These are phyloP conservation scores for Coelastrella sp. DNA, from an alignment of 139 green algal genomes.

Conservation along the genomic window DNA sequence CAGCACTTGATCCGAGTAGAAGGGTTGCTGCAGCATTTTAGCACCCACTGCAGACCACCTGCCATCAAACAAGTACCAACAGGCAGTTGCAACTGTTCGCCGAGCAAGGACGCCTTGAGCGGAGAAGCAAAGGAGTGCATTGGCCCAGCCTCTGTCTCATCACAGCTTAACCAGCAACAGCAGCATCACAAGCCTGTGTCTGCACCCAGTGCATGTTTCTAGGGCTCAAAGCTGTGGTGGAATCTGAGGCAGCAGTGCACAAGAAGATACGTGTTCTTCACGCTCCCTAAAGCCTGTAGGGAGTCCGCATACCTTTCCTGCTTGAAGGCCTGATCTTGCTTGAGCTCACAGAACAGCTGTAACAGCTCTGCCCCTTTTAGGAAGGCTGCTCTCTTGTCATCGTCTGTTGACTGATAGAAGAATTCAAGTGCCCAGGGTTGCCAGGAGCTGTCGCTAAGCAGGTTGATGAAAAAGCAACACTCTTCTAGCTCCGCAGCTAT, in stretches of 20 bases:
- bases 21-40: conserved; percentile 51
- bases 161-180: not conserved
- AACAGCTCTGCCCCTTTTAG: conserved; percentile 57
- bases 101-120: too few relatives aligned
- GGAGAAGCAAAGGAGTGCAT: too few relatives aligned
- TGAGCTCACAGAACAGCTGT: conserved; percentile 63
- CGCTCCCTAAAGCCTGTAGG: not conserved
- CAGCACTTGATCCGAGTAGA: conserved; percentile 52
- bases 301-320: not conserved
- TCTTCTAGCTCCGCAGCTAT: conserved; percentile 43
- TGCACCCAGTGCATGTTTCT: not conserved
- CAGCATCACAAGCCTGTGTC: not conserved
- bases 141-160: too few relatives aligned
- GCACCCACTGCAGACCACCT: conserved; percentile 48
- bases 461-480: conserved; percentile 55
- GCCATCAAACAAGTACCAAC: not conserved
- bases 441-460: conserved; percentile 60
- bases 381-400: conserved; percentile 24
- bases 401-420: conserved; percentile 55
- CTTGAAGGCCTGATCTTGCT: conserved; percentile 44
- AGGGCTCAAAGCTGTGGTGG: not conserved
- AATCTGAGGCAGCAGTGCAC: not conserved
- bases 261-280: not conserved
- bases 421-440: conserved; percentile 64
- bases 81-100: not conserved